Conservation (phyloP, 1,139 yeast species). For the Candida frijolesensis region DNA sequence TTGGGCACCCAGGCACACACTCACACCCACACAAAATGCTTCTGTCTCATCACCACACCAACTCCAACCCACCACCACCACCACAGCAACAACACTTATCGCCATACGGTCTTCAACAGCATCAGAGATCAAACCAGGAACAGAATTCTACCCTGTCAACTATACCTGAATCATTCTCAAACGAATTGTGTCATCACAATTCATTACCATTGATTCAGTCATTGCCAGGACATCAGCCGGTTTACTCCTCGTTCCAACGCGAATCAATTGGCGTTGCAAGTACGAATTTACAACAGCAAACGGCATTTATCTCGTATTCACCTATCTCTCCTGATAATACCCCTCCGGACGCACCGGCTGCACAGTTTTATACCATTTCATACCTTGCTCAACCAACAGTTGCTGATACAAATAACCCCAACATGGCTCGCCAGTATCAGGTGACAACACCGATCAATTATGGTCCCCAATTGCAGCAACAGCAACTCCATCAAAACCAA, state of each 20-base stretch:
- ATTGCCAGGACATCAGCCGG: background rate
- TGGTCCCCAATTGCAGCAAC: background rate
- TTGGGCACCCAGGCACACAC: background rate
- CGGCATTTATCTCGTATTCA: background rate
- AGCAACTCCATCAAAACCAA: background rate
- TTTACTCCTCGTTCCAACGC: background rate
- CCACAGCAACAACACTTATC: background rate
- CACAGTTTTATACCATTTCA: background rate
- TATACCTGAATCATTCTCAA: background rate
- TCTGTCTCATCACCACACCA: background rate
- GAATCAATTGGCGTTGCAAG: background rate
- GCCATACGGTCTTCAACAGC: background rate
- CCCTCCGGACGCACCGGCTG: background rate
- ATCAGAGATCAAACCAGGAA: background rate
- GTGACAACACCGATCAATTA: background rate
- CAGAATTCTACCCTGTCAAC: background rate
- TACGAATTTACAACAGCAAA: background rate
- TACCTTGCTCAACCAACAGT: background rate
- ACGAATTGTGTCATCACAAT: background rate
- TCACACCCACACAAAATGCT: constrained; percentile 1
- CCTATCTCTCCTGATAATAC: background rate
- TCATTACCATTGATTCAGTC: background rate
- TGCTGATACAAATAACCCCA: background rate
- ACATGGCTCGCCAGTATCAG: background rate
- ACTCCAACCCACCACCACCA: background rate